These are phyloP conservation scores for Verticillium isaacii DNA, from an alignment of 2,329 filamentous ascomycete genomes.

Conservation along the genomic window DNA sequence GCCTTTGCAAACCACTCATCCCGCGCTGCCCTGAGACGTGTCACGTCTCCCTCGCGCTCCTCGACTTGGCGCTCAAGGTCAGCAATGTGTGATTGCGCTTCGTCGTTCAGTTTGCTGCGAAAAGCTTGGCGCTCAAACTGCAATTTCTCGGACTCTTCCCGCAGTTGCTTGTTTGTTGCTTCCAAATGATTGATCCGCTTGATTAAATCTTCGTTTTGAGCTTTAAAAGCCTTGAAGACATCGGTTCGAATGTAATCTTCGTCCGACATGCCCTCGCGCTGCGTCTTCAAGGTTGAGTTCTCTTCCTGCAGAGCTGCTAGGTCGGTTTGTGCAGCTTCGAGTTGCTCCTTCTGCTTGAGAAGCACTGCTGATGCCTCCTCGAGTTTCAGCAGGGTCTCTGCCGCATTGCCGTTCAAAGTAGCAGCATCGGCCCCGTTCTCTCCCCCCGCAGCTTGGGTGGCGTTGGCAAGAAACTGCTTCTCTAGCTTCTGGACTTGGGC, in stretches of 20 bases:
- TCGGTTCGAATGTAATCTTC: conserved; percentile 93
- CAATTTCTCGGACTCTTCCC: conserved; percentile 79
- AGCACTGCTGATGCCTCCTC: conserved; percentile 73
- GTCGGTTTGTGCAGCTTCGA: conserved; percentile 74
- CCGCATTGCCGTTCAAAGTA: conserved; percentile 50
- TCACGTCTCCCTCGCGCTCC: conserved; percentile 76
- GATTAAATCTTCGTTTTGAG: conserved; percentile 87
- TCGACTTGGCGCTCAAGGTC: conserved; percentile 82
- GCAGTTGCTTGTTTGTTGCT: conserved; percentile 77
- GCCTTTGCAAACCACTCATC: conserved; percentile 85
- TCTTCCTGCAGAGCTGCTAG: conserved; percentile 72
- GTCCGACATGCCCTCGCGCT: conserved; percentile 71
- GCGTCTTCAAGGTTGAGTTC: conserved; percentile 65
- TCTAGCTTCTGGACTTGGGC: conserved; percentile 87
- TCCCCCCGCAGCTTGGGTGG: conserved; percentile 41
- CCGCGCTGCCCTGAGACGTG: conserved; percentile 74
- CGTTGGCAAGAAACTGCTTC: conserved; percentile 75
- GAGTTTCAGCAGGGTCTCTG: conserved; percentile 69
- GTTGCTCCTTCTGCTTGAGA: conserved; percentile 81
- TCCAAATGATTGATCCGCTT: conserved; percentile 89
- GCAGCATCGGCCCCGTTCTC: conserved; percentile 52
- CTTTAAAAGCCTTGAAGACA: conserved; percentile 86
- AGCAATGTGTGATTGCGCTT: conserved; percentile 65
- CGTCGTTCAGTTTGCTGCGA: conserved; percentile 74
- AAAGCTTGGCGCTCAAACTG: conserved; percentile 82